Base-by-base conservation (phyloP, 2,329 filamentous ascomycete species). In the Colletotrichum falcatum region DNA sequence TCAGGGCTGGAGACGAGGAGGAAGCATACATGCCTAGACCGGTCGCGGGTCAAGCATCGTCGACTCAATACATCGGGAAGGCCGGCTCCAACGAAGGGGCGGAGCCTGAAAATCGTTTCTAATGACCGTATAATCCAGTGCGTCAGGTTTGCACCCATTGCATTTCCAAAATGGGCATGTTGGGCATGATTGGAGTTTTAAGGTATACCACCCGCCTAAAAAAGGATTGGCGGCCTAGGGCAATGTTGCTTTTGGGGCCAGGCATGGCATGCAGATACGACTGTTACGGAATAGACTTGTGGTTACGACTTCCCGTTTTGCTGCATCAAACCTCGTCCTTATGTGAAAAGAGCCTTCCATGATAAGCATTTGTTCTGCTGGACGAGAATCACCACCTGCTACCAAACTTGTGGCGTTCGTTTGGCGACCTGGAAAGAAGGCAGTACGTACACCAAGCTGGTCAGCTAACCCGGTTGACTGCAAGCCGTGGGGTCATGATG, bases 1-100 rank as follows among this genome's bases (percentile, higher is more conserved):
- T 73, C 49, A 72, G 74, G 20, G 61, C 71, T 1, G 74, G 74
- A 18, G 78, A 79, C 48, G 79, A 78, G 46, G 78, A 81, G 70
- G 77, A 77, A 55, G 77, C 71, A 18, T 70, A 63, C 42, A 61
- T 65, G 51, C n/a, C 68, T 9, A 65, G 58, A 7, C 58, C 70
- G 9, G 53, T 58, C 11, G 44, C 51, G 18, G 63, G 37, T 12
- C 67, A 67, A 30, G 67, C 64, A 42, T 62, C 67, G 3, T 70
- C 67, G 30, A 55, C 64, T 4, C 67, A 70, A 37, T 70, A 61
- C 20, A 48, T 67, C 35, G 46, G 63, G 58, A 70, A 67, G 58
- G 23, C 67, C 3, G 46, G 44, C n/a, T 70, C 58, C 16, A 35
- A 67, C n/a, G 63, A 70, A 11, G 67, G 53, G 14, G 48, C 64